These are phyloP conservation scores for Chrysoporthe deuterocubensis DNA, from an alignment of 2,329 filamentous ascomycete genomes.

Conservation along the genomic window DNA sequence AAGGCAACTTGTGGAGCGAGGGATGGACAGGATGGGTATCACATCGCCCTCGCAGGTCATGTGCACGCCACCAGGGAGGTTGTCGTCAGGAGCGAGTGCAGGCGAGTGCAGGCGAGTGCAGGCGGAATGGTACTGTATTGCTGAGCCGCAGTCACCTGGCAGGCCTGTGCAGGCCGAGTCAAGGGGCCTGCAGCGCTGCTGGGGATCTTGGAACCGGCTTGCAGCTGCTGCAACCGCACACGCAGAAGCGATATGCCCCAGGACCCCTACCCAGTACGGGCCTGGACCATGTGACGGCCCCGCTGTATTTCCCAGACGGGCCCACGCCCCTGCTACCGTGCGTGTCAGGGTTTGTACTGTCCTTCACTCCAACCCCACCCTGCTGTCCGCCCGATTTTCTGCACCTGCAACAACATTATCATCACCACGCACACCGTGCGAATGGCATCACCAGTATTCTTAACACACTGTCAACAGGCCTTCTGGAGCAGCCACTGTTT, in stretches of 20 bases:
- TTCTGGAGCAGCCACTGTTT: not conserved
- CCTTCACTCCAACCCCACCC: not conserved
- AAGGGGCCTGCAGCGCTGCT: not conserved
- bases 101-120: not conserved
- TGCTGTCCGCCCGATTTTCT: not conserved
- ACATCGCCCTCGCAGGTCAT: too few species aligned
- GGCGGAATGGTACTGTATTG: not conserved
- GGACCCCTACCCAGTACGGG: not conserved
- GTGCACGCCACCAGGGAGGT: too few species aligned
- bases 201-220: not conserved
- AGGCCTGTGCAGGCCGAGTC: not conserved
- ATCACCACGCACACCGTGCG: not conserved
- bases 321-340: not conserved
- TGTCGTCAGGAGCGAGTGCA: not conserved
- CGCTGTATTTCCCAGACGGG: not conserved
- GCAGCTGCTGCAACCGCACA: too few species aligned
- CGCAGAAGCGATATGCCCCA: not conserved
- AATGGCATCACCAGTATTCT: not conserved
- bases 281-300: not conserved
- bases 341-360: not conserved
- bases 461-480: not conserved
- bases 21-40: not conserved
- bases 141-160: conserved; percentile 5
- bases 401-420: not conserved
- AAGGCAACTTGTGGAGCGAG: not conserved